Percentiles rank a stretch among this genome's conserved stretches.
phyloP scores from a whole-genome alignment of 345 rosid species.

The Pseudoturritis turrita region DNA sequence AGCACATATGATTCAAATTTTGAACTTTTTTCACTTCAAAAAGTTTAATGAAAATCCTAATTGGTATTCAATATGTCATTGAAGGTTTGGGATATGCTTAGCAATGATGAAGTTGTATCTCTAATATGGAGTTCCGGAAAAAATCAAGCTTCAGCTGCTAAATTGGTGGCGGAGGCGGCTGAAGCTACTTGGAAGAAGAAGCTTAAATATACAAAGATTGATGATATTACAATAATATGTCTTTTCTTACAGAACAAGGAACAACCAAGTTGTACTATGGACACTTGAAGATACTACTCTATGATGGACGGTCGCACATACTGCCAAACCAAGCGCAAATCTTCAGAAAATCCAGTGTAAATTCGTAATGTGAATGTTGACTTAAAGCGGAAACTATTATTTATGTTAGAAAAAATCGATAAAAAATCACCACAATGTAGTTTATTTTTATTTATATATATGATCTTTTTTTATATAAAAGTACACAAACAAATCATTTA shows the following conservation, averaged over 20 bases:
- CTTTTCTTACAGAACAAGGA: slow-evolving; percentile 48
- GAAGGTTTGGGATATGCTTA: slow-evolving; percentile 86
- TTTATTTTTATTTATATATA: too few species aligned
- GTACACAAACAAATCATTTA: too few species aligned
- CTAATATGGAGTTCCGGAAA: slow-evolving; percentile 40
- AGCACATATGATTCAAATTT: background rate
- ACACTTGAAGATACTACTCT: slow-evolving; percentile 7
- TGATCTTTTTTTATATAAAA: too few species aligned
- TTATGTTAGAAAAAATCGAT: too few species aligned
- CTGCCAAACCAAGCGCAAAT: background rate
- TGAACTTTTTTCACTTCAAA: background rate
- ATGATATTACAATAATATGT: slow-evolving; percentile 68
- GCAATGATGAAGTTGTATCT: slow-evolving; percentile 53
- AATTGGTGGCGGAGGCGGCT: slow-evolving; percentile 69
- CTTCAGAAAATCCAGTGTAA: background rate
- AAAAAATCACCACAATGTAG: too few species aligned
- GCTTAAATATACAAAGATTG: slow-evolving; percentile 54
- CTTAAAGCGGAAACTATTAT: background rate
- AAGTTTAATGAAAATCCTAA: background rate
- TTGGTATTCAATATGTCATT: background rate
- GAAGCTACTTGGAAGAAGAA: slow-evolving; percentile 58
- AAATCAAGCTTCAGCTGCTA: slow-evolving; percentile 39
- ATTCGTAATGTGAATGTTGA: background rate
- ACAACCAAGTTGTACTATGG: background rate
- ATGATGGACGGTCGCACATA: background rate